These are phyloP conservation scores for Claviceps arundinis DNA, from an alignment of 2,329 filamentous ascomycete genomes.

Conservation along the genomic window DNA sequence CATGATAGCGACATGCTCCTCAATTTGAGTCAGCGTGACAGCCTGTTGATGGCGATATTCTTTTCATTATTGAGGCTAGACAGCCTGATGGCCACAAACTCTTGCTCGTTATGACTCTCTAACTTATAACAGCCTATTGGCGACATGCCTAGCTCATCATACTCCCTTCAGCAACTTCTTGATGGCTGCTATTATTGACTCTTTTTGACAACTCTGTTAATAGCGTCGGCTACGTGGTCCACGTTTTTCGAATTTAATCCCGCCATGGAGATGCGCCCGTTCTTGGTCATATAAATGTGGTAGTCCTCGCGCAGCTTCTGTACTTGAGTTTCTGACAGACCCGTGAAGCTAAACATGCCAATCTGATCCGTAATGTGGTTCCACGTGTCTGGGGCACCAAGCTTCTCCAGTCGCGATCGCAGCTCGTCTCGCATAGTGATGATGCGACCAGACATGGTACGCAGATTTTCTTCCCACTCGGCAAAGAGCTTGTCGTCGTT, in stretches of 20 bases:
- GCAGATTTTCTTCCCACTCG: constrained; percentile 86
- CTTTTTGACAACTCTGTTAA: constrained; percentile 62
- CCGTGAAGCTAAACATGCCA: constrained; percentile 97
- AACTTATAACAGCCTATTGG: too few relatives aligned
- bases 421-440: constrained; percentile 77
- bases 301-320: constrained; percentile 52
- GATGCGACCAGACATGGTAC: constrained; percentile 91
- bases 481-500: constrained; percentile 72
- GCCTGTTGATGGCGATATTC: too few relatives aligned
- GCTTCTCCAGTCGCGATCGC: constrained; percentile 66
- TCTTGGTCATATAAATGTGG: constrained; percentile 92
- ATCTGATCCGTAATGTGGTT: constrained; percentile 98
- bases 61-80: too few relatives aligned
- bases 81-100: too few relatives aligned
- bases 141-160: not conserved
- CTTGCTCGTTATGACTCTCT: too few relatives aligned
- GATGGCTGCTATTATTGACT: constrained; percentile 11
- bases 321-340: constrained; percentile 62
- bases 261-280: constrained; percentile 95
- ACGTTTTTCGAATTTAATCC: constrained; percentile 88
- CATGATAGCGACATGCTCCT: too few relatives aligned
- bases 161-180: not conserved
- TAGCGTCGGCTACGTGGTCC: constrained; percentile 81
- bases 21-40: too few relatives aligned
- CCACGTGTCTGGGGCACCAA: constrained; percentile 82